Base-by-base conservation (phyloP, 2,329 filamentous ascomycete genomes). In the Xylariaceae sp. region DNA sequence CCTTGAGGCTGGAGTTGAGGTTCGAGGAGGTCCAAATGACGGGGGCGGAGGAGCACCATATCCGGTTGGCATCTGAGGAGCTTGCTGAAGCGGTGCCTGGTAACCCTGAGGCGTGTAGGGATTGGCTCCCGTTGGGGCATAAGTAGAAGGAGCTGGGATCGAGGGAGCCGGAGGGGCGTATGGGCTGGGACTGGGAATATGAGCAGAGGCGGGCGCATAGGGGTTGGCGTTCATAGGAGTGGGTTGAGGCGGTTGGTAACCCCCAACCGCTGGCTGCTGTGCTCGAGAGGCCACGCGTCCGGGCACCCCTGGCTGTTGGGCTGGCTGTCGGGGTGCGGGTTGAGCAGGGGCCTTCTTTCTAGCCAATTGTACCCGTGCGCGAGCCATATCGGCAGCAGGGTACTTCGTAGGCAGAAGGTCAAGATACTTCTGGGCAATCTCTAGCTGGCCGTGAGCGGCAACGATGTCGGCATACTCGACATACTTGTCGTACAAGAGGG, bases 391-490 rank as follows among this genome's bases (percentile, higher is more conserved):
- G 42, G 93, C 94, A 59, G 90, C 89, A 45, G 90, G 88, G 72
- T 96, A 97, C 64, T 87, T 86, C 47, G 82, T 78, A 13, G 94
- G 94, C 51, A 99, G 81, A 56, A 99, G 84, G 70, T 92, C 85
- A 47, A 99, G 84, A 71, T 99, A 99, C 73, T 89, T 92, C 75
- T 96, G 89, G 4, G 94, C 95, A 67, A 92, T 85, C 37, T 86
- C 81, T 56, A 99, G 78, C 68, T 95, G 90, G 10, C 95, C 94
- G 70, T 97, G 90, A 5, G 90, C 86, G 51, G 94, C 92, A 59
- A 95, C 86, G 65, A 99, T 92, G 72, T 99, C 93, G 11, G 94
- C 93, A 73, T 97, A 99, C 76, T 99, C 94, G 34, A 89, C 88
- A 72, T 99, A 99, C 44, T 96, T 96, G 73, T 92, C 88, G 74